These are phyloP conservation scores for Geranomyces michiganensis DNA, from an alignment of 192 early-diverging fungal genomes.

Conservation along the genomic window DNA sequence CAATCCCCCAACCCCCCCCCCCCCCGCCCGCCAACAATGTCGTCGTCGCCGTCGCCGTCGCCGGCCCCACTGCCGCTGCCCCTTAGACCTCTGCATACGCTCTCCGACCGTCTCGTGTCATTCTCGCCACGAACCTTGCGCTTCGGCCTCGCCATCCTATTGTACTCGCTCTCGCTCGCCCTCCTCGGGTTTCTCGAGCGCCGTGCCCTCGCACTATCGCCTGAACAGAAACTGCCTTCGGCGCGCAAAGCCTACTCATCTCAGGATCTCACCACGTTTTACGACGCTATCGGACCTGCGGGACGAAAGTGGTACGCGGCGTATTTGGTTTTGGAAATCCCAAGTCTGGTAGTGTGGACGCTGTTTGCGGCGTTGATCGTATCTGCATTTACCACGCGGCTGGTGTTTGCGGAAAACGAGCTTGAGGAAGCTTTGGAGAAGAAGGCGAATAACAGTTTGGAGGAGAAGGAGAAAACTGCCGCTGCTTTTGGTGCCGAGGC, in stretches of 20 bases:
- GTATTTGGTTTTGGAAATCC: conserved; percentile 13
- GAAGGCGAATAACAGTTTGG: not conserved
- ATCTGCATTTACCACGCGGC: conserved; percentile 11
- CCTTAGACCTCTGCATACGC: not conserved
- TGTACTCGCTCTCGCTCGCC: not conserved
- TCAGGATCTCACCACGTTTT: conserved; percentile 1
- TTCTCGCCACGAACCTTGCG: not conserved
- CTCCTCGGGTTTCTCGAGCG: not conserved
- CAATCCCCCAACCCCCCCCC: too few species aligned
- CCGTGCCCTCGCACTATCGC: not conserved
- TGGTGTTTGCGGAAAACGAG: conserved; percentile 15
- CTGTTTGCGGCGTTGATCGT: conserved; percentile 6
- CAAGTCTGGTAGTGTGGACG: conserved; percentile 9
- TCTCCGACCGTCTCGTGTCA: not conserved
- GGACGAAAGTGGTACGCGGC: conserved; percentile 3
- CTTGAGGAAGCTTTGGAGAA: not conserved
- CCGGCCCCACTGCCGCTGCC: not conserved
- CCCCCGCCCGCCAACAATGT: too few species aligned
- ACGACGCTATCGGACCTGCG: not conserved
- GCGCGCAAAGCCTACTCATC: not conserved
- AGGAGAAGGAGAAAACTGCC: too few species aligned
- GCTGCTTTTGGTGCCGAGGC: too few species aligned
- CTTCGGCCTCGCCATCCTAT: conserved; percentile 4
- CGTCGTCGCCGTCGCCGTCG: not conserved
- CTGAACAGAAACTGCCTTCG: not conserved